Evolutionary conservation across 1,139 yeast species (phyloP).

Genomic region (Zygosaccharomyces sapae): DNA sequence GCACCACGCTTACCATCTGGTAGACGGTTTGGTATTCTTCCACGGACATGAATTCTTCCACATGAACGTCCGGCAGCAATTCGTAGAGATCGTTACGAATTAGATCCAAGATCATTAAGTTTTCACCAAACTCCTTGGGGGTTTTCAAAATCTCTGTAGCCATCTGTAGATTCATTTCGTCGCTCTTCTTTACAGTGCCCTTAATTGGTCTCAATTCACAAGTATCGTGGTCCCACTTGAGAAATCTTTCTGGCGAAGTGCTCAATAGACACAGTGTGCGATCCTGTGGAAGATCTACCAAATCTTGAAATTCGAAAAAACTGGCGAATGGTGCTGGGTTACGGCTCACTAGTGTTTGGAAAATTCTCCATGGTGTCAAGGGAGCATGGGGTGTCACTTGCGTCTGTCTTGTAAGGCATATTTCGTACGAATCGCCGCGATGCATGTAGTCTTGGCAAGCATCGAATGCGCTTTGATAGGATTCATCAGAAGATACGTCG

Average conservation of each 20-base stretch:
- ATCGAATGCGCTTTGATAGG: slow-evolving; percentile 54
- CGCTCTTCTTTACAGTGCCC: slow-evolving; percentile 79
- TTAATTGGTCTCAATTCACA: slow-evolving; percentile 92
- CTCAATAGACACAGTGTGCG: slow-evolving; percentile 55
- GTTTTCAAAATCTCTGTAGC: slow-evolving; percentile 69
- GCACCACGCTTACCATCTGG: slow-evolving; percentile 86
- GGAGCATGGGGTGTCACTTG: slow-evolving; percentile 47
- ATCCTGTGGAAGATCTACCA: slow-evolving; percentile 21
- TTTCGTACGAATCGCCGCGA: slow-evolving; percentile 89
- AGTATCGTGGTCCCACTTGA: slow-evolving; percentile 61
- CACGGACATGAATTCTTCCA: slow-evolving; percentile 78
- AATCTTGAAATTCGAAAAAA: slow-evolving; percentile 67
- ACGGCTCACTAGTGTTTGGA: slow-evolving; percentile 60
- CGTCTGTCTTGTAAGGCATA: slow-evolving; percentile 83
- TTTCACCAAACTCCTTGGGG: slow-evolving; percentile 94
- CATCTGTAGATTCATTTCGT: slow-evolving; percentile 46
- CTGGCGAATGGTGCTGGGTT: slow-evolving; percentile 96
- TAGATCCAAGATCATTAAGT: slow-evolving; percentile 92
- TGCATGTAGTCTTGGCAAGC: slow-evolving; percentile 65
- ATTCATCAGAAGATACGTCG: slow-evolving; percentile 50
- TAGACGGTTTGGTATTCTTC: slow-evolving; percentile 90
- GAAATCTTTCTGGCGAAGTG: slow-evolving; percentile 90
- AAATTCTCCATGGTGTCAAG: slow-evolving; percentile 70
- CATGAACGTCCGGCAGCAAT: slow-evolving; percentile 62
- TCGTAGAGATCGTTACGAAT: slow-evolving; percentile 87